phyloP scores from a whole-genome alignment of 345 rosid genomes.

The Rhodomyrtus tomentosa region DNA sequence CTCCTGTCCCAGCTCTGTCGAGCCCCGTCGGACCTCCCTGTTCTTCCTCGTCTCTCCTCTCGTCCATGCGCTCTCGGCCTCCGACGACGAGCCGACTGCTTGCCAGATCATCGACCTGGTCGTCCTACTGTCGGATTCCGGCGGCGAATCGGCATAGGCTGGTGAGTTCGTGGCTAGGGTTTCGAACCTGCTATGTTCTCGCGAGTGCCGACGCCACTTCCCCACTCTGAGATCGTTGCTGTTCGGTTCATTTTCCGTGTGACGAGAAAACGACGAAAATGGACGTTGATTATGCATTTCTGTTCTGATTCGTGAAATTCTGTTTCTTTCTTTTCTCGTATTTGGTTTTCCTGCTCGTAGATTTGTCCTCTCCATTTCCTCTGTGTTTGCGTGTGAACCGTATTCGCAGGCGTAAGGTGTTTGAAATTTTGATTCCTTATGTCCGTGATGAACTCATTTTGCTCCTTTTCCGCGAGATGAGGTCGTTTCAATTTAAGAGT shows the following conservation, averaged over 20 bases:
- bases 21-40: too few relatives aligned
- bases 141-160: constrained; percentile 6
- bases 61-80: constrained; percentile 56
- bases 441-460: background rate
- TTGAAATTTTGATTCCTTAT: background rate
- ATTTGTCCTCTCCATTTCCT: background rate
- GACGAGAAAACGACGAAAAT: background rate
- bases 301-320: background rate
- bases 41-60: constrained; percentile 85
- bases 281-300: background rate
- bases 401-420: too few relatives aligned
- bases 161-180: constrained; percentile 39
- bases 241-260: background rate
- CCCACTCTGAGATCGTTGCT: background rate
- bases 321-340: background rate
- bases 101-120: constrained; percentile 40
- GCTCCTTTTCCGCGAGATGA: background rate
- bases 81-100: constrained; percentile 69
- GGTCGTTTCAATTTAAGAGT: background rate
- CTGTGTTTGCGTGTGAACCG: background rate
- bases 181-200: constrained; percentile 7
- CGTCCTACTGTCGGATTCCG: constrained; percentile 24
- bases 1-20: too few relatives aligned
- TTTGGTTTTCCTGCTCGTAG: background rate
- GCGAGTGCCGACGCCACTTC: constrained; percentile 19